These are phyloP conservation scores for Phylloboletellus chloephorus DNA, from an alignment of 1,284 basidiomycete species.

Conservation along the genomic window DNA sequence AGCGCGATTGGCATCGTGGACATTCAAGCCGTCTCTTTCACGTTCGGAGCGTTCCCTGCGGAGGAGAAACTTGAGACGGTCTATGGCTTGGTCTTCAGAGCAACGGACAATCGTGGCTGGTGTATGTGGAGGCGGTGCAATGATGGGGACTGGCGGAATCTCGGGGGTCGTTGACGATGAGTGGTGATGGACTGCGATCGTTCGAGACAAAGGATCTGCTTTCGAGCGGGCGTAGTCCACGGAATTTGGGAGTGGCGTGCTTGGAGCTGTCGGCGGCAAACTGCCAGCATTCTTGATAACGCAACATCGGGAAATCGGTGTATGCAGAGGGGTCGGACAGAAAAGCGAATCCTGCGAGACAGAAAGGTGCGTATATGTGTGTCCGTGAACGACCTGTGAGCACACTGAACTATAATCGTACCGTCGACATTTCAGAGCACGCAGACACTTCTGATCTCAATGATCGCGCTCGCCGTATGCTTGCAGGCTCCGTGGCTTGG, in stretches of 20 bases:
- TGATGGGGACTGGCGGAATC: conserved; percentile 41
- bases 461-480: conserved; percentile 28
- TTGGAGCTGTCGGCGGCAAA: conserved; percentile 21
- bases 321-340: conserved; percentile 9
- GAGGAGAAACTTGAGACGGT: conserved; percentile 38
- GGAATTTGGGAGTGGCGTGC: conserved; percentile 26
- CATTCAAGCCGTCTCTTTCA: conserved; percentile 30
- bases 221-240: conserved; percentile 22
- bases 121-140: conserved; percentile 44
- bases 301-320: neutral
- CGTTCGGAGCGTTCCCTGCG: conserved; percentile 38
- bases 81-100: conserved; percentile 39
- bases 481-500: conserved; percentile 23
- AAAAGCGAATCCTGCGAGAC: conserved; percentile 11
- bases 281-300: conserved; percentile 1
- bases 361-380: conserved; percentile 8
- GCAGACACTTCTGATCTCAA: conserved; percentile 21
- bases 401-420: conserved; percentile 1
- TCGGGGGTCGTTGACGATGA: conserved; percentile 4
- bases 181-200: conserved; percentile 10
- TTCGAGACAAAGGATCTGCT: conserved; percentile 25
- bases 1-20: conserved; percentile 14
- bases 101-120: conserved; percentile 31
- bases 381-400: neutral
- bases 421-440: conserved; percentile 10